These are phyloP conservation scores for Bipolaris sorokiniana DNA, from an alignment of 2,329 filamentous ascomycete genomes.

Conservation along the genomic window DNA sequence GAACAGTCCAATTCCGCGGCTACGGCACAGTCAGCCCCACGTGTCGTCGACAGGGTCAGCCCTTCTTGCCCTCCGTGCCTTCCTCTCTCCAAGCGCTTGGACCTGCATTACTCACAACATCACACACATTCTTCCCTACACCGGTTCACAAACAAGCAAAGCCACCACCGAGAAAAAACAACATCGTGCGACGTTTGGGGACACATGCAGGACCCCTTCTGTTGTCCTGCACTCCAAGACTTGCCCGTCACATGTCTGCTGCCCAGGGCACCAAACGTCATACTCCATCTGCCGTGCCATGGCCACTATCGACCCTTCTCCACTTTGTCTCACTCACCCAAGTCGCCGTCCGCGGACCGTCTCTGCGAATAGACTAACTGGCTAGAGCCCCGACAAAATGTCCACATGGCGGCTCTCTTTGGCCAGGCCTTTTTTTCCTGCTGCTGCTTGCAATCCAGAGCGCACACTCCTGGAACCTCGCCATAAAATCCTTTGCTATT, in stretches of 20 bases:
- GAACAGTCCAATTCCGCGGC: slow-evolving; percentile 17
- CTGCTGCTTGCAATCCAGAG: too few species aligned
- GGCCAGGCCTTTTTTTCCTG: background rate
- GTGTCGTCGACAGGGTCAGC: slow-evolving; percentile 21
- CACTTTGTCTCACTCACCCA: background rate
- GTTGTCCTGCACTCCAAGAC: too few species aligned
- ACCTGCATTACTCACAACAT: background rate
- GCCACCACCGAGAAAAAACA: background rate
- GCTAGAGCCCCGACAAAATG: background rate
- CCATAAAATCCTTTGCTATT: too few species aligned
- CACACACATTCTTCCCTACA: too few species aligned
- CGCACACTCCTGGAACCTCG: too few species aligned
- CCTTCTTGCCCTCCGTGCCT: slow-evolving; percentile 4
- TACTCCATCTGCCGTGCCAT: background rate
- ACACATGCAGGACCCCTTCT: slow-evolving; percentile 7
- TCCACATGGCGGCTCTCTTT: background rate
- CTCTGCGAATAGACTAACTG: background rate
- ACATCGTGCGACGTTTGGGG: slow-evolving; percentile 17
- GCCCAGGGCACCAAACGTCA: slow-evolving; percentile 7
- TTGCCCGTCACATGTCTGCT: background rate
- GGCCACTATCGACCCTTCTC: slow-evolving; percentile 10
- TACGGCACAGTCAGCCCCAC: slow-evolving; percentile 23
- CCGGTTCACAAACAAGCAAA: slow-evolving; percentile 17
- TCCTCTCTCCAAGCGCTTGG: background rate
- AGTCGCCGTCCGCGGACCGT: background rate